Conservation (phyloP, 306 rosid genomes). For the Gastrolobium bilobum region DNA sequence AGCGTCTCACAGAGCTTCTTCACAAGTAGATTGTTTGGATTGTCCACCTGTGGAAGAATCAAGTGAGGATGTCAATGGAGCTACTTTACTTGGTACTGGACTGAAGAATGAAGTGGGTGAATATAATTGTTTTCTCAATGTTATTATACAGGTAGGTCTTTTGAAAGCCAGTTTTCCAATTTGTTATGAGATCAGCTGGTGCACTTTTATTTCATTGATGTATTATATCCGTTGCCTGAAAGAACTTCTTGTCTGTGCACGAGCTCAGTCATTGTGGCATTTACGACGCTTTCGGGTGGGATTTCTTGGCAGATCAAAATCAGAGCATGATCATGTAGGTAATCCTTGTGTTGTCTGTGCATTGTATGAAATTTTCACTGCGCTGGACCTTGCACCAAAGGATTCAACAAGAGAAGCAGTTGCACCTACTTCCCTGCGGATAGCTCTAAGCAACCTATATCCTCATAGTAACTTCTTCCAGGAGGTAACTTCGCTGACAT, state of each 20-base stretch:
- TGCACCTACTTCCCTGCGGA: conserved; percentile 91
- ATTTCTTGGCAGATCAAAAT: conserved; percentile 78
- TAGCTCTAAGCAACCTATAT: conserved; percentile 90
- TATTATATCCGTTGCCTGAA: conserved; percentile 47
- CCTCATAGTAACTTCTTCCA: conserved; percentile 92
- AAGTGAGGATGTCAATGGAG: conserved; percentile 52
- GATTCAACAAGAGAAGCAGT: conserved; percentile 81
- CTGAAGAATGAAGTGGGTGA: conserved; percentile 99
- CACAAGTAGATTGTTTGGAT: conserved; percentile 60
- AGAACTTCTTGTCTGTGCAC: conserved; percentile 38
- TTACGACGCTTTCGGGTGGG: conserved; percentile 81
- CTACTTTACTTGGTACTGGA: conserved; percentile 76
- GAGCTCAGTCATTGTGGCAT: conserved; percentile 95
- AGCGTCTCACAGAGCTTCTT: conserved; percentile 52
- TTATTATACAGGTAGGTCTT: conserved; percentile 84
- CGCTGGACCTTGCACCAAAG: conserved; percentile 72
- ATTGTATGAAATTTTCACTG: conserved; percentile 78
- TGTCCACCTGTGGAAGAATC: conserved; percentile 54
- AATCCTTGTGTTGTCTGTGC: conserved; percentile 97
- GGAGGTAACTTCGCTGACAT: conserved; percentile 69
- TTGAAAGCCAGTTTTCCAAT: conserved; percentile 35
- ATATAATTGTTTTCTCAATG: conserved; percentile 99
- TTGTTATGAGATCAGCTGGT: conserved; percentile 32
- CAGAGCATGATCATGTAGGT: conserved; percentile 89
- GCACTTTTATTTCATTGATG: conserved; percentile 26